phyloP scores from a whole-genome alignment of 306 rosid genomes.

The Vigna trinervia region DNA sequence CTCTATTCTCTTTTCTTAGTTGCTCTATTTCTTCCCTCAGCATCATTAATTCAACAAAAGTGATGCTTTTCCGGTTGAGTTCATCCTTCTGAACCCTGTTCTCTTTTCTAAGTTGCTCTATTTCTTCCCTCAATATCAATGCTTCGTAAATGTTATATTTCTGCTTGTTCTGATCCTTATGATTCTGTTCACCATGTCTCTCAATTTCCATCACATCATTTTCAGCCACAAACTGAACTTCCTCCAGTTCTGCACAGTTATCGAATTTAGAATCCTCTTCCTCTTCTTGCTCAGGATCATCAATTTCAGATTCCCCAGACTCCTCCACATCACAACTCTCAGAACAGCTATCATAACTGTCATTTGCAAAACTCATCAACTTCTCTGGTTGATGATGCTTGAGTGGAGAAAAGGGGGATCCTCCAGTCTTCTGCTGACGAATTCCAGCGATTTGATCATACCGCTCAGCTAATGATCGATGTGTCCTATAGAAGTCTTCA shows the following conservation, averaged over 20 bases:
- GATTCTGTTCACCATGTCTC: constrained; percentile 60
- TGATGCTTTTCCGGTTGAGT: constrained; percentile 15
- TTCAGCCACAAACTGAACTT: constrained; percentile 33
- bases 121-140: constrained; percentile 49
- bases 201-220: constrained; percentile 53
- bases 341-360: constrained; percentile 57
- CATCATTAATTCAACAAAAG: constrained; percentile 41
- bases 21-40: constrained; percentile 55
- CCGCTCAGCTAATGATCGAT: constrained; percentile 76
- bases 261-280: constrained; percentile 42
- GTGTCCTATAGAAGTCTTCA: constrained; percentile 80
- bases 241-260: constrained; percentile 38
- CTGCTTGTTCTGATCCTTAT: constrained; percentile 46
- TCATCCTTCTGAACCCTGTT: constrained; percentile 49
- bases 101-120: constrained; percentile 55
- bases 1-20: constrained; percentile 52
- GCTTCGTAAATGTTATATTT: constrained; percentile 37
- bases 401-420: constrained; percentile 60
- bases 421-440: constrained; percentile 53
- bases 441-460: constrained; percentile 65
- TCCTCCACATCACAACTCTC: constrained; percentile 66
- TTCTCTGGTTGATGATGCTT: constrained; percentile 53
- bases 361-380: constrained; percentile 44
- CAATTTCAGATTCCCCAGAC: constrained; percentile 75
- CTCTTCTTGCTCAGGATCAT: constrained; percentile 76